Evolutionary conservation across 192 early-diverging fungal species (phyloP), one percentile per base, ranked within the genome.

Genomic region (Phlyctochytrium planicorne): DNA sequence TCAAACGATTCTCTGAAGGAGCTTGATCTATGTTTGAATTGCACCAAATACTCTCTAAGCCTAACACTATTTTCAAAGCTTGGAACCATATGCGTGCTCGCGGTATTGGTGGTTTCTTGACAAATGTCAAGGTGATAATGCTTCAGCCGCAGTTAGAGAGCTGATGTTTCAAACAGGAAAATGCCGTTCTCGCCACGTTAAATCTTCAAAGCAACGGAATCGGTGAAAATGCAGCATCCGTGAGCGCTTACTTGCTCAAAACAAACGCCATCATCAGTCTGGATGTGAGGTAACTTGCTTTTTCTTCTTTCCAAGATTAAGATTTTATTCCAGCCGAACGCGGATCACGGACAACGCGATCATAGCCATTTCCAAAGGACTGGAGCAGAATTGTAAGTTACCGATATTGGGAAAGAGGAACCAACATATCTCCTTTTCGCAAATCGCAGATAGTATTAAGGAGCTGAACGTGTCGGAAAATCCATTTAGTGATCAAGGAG

Each of bases 391-490:
- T 65, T 75, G 79, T 74, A 74, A 52, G 75, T 34, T 57, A 23
- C 20, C 14, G 25, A n/a, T 35, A 16, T 67, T 3, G 35, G 2
- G 56, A 50, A 47, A 0, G 2, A 1, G 2, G 50, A 3, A 24
- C 0, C 1, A 14, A 52, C 36, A 31, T 40, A 53, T 32, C 29
- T 66, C 6, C 30, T 6, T 30, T 30, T 30, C 3, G 59, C 34
- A 2, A n/a, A n/a, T n/a, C n/a, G n/a, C 40, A 74, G 72, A 72
- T 50, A 68, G 68, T 31, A 57, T 80, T n/a, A 69, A 36, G 25
- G 79, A 81, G 30, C 61, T 84, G 36, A 75, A 84, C 62, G 32
- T 80, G 12, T 84, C 83, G 2, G 80, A 77, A 31, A 84, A 84
- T 56, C 62, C 71, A n/a, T 72, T 79, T 53, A 68, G 74, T 14